These are phyloP conservation scores for Naematelia encephala DNA, from an alignment of 768 basidiomycete genomes.

Conservation along the genomic window DNA sequence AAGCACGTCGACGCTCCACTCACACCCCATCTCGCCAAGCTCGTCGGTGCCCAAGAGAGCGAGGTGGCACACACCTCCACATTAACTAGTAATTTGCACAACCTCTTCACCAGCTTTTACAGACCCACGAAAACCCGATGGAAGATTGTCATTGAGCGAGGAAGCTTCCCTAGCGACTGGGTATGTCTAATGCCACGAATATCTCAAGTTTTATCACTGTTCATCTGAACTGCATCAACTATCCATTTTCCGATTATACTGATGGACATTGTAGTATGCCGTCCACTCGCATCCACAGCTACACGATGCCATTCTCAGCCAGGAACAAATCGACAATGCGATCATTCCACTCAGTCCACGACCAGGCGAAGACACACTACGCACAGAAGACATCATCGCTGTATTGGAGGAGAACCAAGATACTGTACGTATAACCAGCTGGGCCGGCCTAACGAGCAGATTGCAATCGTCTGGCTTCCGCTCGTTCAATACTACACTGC, in stretches of 20 bases:
- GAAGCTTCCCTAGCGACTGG: slow-evolving; percentile 95
- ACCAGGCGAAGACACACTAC: slow-evolving; percentile 74
- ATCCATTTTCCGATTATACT: too few species aligned
- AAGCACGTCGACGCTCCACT: slow-evolving; percentile 69
- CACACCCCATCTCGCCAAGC: slow-evolving; percentile 68
- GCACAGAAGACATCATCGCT: slow-evolving; percentile 82
- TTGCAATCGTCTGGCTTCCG: slow-evolving; percentile 87
- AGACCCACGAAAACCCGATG: slow-evolving; percentile 76
- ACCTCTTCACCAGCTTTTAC: slow-evolving; percentile 92
- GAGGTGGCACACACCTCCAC: slow-evolving; percentile 97
- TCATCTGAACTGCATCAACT: background rate
- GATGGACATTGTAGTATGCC: slow-evolving; percentile 86
- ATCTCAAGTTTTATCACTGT: too few species aligned
- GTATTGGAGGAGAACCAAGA: slow-evolving; percentile 60
- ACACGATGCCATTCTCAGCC: slow-evolving; percentile 66
- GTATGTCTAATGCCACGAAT: slow-evolving; percentile 57
- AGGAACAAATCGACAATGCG: slow-evolving; percentile 55
- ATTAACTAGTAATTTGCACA: slow-evolving; percentile 89
- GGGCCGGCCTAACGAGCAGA: slow-evolving; percentile 45
- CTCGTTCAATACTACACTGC: slow-evolving; percentile 98
- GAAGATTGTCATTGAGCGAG: slow-evolving; percentile 92
- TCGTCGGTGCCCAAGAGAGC: slow-evolving; percentile 79
- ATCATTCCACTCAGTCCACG: slow-evolving; percentile 78
- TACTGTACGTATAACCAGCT: slow-evolving; percentile 23
- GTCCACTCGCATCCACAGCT: slow-evolving; percentile 84